Evolutionary conservation across 2,329 filamentous ascomycete species (phyloP).

Genomic region (Dothideomycetes sp.): DNA sequence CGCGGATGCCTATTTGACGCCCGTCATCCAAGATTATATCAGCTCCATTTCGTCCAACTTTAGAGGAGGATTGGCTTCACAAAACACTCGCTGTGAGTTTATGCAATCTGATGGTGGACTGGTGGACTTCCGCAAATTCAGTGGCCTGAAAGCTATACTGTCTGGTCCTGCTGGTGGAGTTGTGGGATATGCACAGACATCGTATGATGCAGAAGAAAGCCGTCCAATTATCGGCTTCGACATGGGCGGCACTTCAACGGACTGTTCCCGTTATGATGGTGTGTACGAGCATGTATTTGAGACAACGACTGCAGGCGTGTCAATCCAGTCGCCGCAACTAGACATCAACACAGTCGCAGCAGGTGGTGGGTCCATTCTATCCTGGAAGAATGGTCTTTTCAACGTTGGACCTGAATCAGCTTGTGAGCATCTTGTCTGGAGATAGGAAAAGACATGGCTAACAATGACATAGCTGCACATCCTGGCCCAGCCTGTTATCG

Average conservation of each 20-base stretch:
- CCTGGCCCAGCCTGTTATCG: conserved; percentile 24
- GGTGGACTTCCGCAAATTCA: conserved; percentile 17
- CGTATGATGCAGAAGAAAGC: conserved; percentile 41
- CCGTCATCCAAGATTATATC: conserved; percentile 11
- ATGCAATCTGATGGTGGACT: conserved; percentile 25
- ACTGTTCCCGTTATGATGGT: conserved; percentile 23
- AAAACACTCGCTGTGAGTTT: conserved; percentile 21
- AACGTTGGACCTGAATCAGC: conserved; percentile 17
- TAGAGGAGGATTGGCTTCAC: conserved; percentile 10
- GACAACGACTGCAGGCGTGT: conserved; percentile 21
- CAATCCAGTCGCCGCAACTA: conserved; percentile 20
- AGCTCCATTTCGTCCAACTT: conserved; percentile 11
- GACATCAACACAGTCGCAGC: conserved; percentile 28
- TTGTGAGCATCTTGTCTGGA: too few species aligned
- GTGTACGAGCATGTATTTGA: conserved; percentile 21
- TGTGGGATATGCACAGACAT: conserved; percentile 22
- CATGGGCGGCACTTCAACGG: conserved; percentile 21
- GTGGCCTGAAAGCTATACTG: conserved; percentile 20
- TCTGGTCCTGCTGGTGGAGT: conserved; percentile 26
- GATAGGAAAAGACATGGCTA: too few species aligned
- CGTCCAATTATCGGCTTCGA: conserved; percentile 30
- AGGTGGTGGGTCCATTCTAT: conserved; percentile 35
- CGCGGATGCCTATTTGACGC: conserved; percentile 12
- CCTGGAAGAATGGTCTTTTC: conserved; percentile 17
- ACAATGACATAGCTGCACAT: too few species aligned